Percentiles rank a stretch among this genome's conserved stretches.
These are phyloP conservation scores for Musa troglodytarum DNA, from an alignment of 176 grass and related monocot species.

Conservation along the genomic window DNA sequence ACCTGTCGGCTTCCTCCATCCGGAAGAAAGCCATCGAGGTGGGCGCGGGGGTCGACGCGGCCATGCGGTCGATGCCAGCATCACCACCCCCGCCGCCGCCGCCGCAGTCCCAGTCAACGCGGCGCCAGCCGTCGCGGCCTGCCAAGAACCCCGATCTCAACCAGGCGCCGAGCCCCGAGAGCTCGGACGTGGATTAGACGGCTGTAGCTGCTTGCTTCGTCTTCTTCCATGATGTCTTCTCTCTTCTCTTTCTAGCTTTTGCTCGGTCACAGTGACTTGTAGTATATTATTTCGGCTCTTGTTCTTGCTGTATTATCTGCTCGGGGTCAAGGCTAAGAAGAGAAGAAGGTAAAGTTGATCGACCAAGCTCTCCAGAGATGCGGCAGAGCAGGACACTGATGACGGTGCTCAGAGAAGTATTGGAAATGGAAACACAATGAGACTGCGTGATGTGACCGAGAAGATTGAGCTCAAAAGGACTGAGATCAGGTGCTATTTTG, in stretches of 20 bases:
- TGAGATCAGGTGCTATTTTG: too few species aligned
- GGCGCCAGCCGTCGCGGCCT: not conserved
- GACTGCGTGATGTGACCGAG: too few species aligned
- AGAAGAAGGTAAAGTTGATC: not conserved
- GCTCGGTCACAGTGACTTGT: not conserved
- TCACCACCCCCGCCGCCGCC: conserved; percentile 1
- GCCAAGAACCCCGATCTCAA: conserved; percentile 80
- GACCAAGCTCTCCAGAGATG: not conserved
- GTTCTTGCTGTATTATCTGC: too few species aligned
- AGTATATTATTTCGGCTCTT: not conserved
- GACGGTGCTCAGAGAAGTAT: too few species aligned
- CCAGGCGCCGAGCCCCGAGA: conserved; percentile 68
- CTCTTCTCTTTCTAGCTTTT: not conserved
- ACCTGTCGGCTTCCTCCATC: conserved; percentile 56
- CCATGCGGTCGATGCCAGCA: conserved; percentile 37
- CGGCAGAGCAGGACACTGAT: not conserved
- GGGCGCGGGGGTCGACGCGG: conserved; percentile 68
- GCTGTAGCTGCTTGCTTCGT: not conserved
- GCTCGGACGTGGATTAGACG: conserved; percentile 49
- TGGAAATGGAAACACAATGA: too few species aligned
- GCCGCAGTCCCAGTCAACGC: conserved; percentile 14
- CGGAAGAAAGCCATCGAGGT: conserved; percentile 93
- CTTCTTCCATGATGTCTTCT: not conserved
- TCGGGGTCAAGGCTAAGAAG: not conserved
- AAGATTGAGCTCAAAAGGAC: too few species aligned